Evolutionary conservation across 148 eudicot genomes (phyloP), one percentile per base, ranked within the genome.

Genomic region (Cornus kousa): DNA sequence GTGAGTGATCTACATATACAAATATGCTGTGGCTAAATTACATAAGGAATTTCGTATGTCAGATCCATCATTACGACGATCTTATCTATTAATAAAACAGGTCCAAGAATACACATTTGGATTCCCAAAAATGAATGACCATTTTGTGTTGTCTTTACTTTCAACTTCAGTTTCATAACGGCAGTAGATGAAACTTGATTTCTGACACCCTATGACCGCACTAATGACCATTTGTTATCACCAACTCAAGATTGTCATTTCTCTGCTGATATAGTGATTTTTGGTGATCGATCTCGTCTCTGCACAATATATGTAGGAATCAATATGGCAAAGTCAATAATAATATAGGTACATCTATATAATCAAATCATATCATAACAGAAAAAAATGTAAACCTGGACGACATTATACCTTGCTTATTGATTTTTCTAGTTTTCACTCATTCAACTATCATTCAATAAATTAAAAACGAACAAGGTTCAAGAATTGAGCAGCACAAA

Each of bases 241-340:
- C 55, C 75, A 70, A 81, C 67, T 74, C 77, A 43, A 59, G 62
- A 71, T 60, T 83, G 59, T 85, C 85, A 43, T 62, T 59, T 46
- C 77, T 76, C 80, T 77, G 86, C 79, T 70, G 83, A 65, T 77
- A 46, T 28, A 55, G 70, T 73, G 84, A 67, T 70, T 78, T 75
- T 72, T 74, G 78, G 57, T 78, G 86, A 71, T 74, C 78, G 39
- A 86, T 55, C 70, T 88, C 89, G 68, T 83, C 89, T 77, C 91
- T 86, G 89, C 67, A 86, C 12, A 65, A 65, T 37, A 67, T 59
- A 65, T 11, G 7, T 17, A 14, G 9, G 70, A 48, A 72, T 33
- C 68, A 74, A 5, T 35, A 40, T 24, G 70, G 64, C 32, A 11
- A 33, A 11, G 59, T 73, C 5, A 57, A 53, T 50, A 2, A 71